These are phyloP conservation scores for Harrya chromipes DNA, from an alignment of 768 basidiomycete species.

Conservation along the genomic window DNA sequence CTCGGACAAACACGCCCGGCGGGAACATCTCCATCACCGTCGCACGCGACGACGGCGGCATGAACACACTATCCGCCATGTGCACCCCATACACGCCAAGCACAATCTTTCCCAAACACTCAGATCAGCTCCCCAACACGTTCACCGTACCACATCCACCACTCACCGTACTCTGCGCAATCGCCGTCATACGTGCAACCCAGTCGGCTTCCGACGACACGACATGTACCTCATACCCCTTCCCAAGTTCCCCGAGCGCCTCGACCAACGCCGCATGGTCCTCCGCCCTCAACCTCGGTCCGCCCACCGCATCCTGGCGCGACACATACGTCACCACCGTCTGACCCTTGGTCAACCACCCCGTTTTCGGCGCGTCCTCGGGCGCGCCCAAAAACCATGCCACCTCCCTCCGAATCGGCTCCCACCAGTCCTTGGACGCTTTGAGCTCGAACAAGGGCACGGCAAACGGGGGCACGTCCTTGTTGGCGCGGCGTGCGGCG, in stretches of 20 bases:
- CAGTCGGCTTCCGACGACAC: slow-evolving; percentile 53
- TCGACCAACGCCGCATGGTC: slow-evolving; percentile 62
- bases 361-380: slow-evolving; percentile 17
- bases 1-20: slow-evolving; percentile 57
- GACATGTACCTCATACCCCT: slow-evolving; percentile 54
- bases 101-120: slow-evolving; percentile 42
- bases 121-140: slow-evolving; percentile 5
- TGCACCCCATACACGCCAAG: slow-evolving; percentile 58
- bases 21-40: slow-evolving; percentile 80
- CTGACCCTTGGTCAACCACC: slow-evolving; percentile 27
- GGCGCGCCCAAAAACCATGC: slow-evolving; percentile 41
- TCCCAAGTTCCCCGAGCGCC: slow-evolving; percentile 51
- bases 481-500: slow-evolving; percentile 47
- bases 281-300: slow-evolving; percentile 47
- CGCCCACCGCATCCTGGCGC: slow-evolving; percentile 50
- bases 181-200: slow-evolving; percentile 60
- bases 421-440: slow-evolving; percentile 64
- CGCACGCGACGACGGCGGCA: slow-evolving; percentile 56
- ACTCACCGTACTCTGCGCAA: slow-evolving; percentile 68
- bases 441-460: slow-evolving; percentile 43
- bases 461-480: slow-evolving; percentile 30
- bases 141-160: background rate
- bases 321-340: slow-evolving; percentile 67
- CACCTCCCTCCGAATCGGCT: slow-evolving; percentile 46
- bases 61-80: slow-evolving; percentile 67